Base-by-base conservation (phyloP, 176 grass and related monocot species). In the Raddia guianensis region DNA sequence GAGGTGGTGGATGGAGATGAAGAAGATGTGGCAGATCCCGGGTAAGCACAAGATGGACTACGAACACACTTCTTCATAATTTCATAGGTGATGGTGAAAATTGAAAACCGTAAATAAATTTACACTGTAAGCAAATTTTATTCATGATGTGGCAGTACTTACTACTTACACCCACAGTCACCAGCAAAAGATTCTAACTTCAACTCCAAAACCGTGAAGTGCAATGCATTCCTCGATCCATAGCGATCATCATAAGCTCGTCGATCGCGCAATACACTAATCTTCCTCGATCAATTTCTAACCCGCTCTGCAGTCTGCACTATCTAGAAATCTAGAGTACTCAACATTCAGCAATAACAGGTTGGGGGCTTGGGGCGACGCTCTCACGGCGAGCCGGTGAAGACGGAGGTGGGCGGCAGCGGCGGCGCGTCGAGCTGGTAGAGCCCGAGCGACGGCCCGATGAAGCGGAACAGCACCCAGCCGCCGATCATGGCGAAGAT, bases 391-490 rank as follows among this genome's bases (percentile, higher is more conserved):
- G 49, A 72, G 57, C 78, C 70, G 40, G 61, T 47, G 42, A 95
- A 76, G 8, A 98, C 76, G 70, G 80, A 76, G 5, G 88, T 68
- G 8, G 95, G 92, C 21, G 88, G 49, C 19, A 95, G 78, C 45
- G 89, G 88, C 78, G 92, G 47, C 14, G 90, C 87, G 50, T 98
- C 91, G 83, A 98, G 90, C 86, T 98, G 86, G 73, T 98, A 98
- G 19, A 98, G 57, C 0, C 92, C 92, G 16, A 92, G 21, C 16
- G 86, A 85, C 6, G 95, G 92, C 0, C 95, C 95, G 50, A 98
- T 88, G 87, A 98, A 98, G 74, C 90, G 92, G 85, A 98, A 98
- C 14, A 98, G 86, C 65, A 98, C 53, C 95, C 95, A 98, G 21
- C 77, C 92, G 66, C 92, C 92, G 55, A 85, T 70, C 52, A 95